Percentiles rank a stretch among this genome's conserved stretches.
Evolutionary conservation across 768 basidiomycete species (phyloP).

Genomic region (Suillus weaverae): DNA sequence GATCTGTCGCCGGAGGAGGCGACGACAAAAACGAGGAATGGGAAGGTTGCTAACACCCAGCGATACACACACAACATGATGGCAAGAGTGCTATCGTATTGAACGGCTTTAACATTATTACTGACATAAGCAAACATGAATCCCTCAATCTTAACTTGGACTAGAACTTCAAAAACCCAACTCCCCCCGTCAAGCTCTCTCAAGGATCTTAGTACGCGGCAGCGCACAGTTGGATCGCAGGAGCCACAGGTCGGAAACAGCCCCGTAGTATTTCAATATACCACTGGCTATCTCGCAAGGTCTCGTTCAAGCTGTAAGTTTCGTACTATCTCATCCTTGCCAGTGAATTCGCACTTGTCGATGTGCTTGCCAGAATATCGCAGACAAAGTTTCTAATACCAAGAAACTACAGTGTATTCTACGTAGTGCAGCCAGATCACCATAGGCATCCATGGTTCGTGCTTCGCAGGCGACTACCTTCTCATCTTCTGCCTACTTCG

Average conservation of each 20-base stretch:
- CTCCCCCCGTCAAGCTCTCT: not conserved
- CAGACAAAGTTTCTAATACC: not conserved
- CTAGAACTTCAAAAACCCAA: not conserved
- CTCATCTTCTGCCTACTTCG: conserved; percentile 73
- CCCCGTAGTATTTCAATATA: no score
- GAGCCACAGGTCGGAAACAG: not conserved
- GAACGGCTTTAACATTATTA: not conserved
- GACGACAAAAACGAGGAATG: conserved; percentile 11
- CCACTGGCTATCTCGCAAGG: not conserved
- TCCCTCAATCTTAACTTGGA: not conserved
- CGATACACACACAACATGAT: conserved; percentile 12
- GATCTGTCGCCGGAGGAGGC: conserved; percentile 38
- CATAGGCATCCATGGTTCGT: conserved; percentile 34
- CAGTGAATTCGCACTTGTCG: no score
- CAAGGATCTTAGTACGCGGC: not conserved
- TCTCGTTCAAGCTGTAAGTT: not conserved
- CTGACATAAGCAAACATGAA: not conserved
- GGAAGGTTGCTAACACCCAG: conserved; percentile 11
- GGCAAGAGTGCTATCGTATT: not conserved
- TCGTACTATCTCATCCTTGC: not conserved
- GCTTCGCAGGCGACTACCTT: conserved; percentile 52
- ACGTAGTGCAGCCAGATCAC: not conserved
- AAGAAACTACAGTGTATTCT: not conserved
- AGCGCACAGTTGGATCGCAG: not conserved
- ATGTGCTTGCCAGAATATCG: not conserved